Evolutionary conservation across 257 asterid genomes (phyloP).

Genomic region (Lycium ferocissimum): DNA sequence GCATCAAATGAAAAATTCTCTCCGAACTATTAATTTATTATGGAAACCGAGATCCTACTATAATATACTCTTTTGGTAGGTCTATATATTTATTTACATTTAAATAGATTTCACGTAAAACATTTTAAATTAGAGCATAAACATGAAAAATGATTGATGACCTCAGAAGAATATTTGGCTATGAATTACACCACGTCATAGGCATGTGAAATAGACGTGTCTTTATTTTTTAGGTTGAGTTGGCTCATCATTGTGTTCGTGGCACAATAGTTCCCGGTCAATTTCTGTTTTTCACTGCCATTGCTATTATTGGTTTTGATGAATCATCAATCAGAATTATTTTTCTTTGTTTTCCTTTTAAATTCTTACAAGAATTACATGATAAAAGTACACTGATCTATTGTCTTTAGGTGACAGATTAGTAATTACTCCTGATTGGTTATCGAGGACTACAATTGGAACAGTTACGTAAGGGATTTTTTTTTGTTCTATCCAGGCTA

Average conservation of each 20-base stretch:
- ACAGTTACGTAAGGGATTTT: neutral
- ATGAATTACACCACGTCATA: neutral
- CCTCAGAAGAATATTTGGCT: neutral
- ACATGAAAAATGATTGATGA: neutral
- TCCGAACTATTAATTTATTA: neutral
- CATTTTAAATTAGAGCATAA: too few species aligned
- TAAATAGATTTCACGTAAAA: neutral
- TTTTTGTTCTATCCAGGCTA: neutral
- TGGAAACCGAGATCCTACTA: neutral
- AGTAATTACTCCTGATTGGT: neutral
- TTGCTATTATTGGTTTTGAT: neutral
- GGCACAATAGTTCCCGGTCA: neutral
- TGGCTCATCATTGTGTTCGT: neutral
- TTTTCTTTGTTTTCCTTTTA: neutral
- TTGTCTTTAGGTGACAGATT: neutral
- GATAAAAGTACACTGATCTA: neutral
- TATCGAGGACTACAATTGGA: neutral
- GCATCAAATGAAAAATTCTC: too few species aligned
- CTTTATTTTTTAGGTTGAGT: neutral
- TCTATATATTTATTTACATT: neutral
- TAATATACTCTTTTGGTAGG: neutral
- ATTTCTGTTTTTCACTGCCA: neutral
- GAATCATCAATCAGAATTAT: neutral
- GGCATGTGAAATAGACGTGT: neutral
- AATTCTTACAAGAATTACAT: too few species aligned